These are phyloP conservation scores for Suillus ampliporus DNA, from an alignment of 768 basidiomycete genomes.

Conservation along the genomic window DNA sequence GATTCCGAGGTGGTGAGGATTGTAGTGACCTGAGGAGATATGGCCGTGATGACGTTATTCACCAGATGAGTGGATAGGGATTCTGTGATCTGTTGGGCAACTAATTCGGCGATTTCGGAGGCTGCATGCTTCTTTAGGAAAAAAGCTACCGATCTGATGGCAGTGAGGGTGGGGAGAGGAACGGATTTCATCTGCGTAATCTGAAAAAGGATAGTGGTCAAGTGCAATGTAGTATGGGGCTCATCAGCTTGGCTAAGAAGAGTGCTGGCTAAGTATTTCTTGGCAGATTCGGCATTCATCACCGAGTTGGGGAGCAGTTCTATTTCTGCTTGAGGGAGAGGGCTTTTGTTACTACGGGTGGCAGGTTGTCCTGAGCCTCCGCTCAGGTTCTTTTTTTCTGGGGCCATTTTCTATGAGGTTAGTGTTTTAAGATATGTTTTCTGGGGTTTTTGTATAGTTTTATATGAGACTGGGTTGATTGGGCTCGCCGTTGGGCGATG, in stretches of 20 bases:
- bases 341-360: neutral
- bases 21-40: neutral
- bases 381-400: neutral
- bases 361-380: no score
- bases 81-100: neutral
- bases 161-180: neutral
- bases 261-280: neutral
- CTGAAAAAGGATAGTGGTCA: neutral
- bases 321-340: fast-evolving
- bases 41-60: neutral
- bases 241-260: neutral
- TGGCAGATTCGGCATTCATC: neutral
- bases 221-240: neutral
- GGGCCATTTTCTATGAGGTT: conserved; percentile 1
- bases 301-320: neutral
- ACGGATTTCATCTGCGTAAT: neutral
- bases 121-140: neutral
- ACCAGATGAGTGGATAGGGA: neutral
- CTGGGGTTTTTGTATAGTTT: no score
- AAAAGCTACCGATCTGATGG: neutral
- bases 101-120: neutral
- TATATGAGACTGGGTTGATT: no score
- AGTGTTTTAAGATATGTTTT: no score
- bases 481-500: no score
- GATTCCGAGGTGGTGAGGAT: neutral